Base-by-base conservation (phyloP, 192 early-diverging fungal species). In the Podila horticola region DNA sequence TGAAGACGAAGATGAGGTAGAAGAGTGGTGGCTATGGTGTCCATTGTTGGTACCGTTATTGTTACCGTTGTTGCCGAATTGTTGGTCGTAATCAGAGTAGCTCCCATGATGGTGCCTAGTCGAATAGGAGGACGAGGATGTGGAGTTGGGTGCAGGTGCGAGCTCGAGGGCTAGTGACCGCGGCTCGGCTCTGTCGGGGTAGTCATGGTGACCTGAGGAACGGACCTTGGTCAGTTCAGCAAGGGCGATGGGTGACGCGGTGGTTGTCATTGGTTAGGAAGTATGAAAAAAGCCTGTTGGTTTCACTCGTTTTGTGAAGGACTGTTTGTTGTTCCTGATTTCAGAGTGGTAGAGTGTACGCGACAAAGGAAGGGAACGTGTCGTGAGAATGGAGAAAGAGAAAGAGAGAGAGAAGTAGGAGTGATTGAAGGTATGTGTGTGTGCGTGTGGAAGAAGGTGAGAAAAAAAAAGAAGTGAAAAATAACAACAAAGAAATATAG, bases 151-250 rank as follows among this genome's bases (percentile, higher is more conserved):
- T n/a, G 50, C n/a, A 22, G 50, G 50, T 15, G 30, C 50, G 4
- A 68, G 17, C 13, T 66, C 48, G 31, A 57, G 26, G 64, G 64
- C 50, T 26, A 48, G 9, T 28, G 74, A 70, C 72, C 75, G 70
- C 28, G 75, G 75, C 38, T 79, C 75, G 24, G 69, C 28, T 55
- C 69, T 71, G 41, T 79, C 75, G 29, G 60, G 63, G 45, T 79
- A 79, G 12, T 79, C 75, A 4, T 34, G 22, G 19, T 67, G 75
- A 41, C 36, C 71, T 2, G 75, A 79, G 48, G 75, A 66, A 19
- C 69, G 75, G 22, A 71, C 69, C 33, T 69, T 50, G 12, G 69
- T 33, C 11, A 72, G 69, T 10, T 79, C 69, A 9, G 45, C 36
- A 50, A 72, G 28, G 50, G 10, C 34, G 20, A 58, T 29, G 59